Conservation (phyloP, 495 filamentous ascomycete genomes). For the Daldinia childiae region DNA sequence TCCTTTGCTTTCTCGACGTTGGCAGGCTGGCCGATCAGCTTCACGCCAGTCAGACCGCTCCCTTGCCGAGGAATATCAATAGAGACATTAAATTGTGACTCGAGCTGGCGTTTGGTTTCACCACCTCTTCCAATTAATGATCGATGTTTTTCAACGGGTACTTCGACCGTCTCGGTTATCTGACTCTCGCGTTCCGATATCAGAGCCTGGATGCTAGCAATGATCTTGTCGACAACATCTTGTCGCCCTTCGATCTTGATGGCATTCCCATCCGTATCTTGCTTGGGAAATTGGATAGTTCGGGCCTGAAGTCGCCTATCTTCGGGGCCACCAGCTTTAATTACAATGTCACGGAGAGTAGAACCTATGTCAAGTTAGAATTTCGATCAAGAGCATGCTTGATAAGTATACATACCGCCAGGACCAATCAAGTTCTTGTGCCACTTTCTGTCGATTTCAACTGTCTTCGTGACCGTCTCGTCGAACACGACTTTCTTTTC, state of each 20-base stretch:
- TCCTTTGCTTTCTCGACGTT: slow-evolving; percentile 86
- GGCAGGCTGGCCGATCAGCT: slow-evolving; percentile 78
- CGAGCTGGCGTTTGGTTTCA: slow-evolving; percentile 82
- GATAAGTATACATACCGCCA: slow-evolving; percentile 70
- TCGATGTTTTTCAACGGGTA: slow-evolving; percentile 87
- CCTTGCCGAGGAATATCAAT: slow-evolving; percentile 87
- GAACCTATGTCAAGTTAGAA: slow-evolving; percentile 69
- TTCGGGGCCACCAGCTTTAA: slow-evolving; percentile 86
- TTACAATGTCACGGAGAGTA: slow-evolving; percentile 85
- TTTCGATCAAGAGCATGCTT: background rate
- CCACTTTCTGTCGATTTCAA: slow-evolving; percentile 90
- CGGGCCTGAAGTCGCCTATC: slow-evolving; percentile 81
- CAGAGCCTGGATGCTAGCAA: slow-evolving; percentile 79
- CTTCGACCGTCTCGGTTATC: slow-evolving; percentile 76
- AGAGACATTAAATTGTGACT: slow-evolving; percentile 85
- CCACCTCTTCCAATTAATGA: slow-evolving; percentile 92
- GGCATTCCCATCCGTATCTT: slow-evolving; percentile 78
- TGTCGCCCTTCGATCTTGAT: slow-evolving; percentile 88
- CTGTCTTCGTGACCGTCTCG: slow-evolving; percentile 79
- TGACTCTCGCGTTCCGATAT: slow-evolving; percentile 83
- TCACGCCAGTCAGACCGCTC: slow-evolving; percentile 76
- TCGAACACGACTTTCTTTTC: slow-evolving; percentile 87
- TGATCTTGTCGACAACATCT: slow-evolving; percentile 87
- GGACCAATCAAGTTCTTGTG: slow-evolving; percentile 90
- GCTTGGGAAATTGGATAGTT: slow-evolving; percentile 88